Conservation (phyloP, 1,139 yeast genomes). For the Spathaspora sp. region DNA sequence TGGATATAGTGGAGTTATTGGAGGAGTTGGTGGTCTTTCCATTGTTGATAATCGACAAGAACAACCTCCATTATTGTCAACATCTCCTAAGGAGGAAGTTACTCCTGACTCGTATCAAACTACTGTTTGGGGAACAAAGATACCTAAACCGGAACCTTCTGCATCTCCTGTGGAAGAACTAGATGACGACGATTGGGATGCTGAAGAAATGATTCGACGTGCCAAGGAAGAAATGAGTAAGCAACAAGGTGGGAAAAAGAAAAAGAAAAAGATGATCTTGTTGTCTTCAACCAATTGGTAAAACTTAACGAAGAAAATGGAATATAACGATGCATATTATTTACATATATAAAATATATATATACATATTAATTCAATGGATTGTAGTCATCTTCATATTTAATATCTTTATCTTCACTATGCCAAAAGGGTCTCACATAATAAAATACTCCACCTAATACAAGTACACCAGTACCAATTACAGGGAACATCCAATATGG, state of each 20-base stretch:
- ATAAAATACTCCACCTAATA: conserved; percentile 44
- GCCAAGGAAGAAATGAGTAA: conserved; percentile 48
- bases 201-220: conserved; percentile 50
- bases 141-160: conserved; percentile 38
- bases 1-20: conserved; percentile 14
- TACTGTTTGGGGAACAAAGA: conserved; percentile 63
- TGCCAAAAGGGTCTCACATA: conserved; percentile 14
- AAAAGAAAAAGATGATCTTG: conserved; percentile 27
- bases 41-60: conserved; percentile 27
- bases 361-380: background rate
- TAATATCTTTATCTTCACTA: conserved; percentile 8
- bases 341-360: conserved; percentile 1
- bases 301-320: background rate
- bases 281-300: conserved; percentile 17
- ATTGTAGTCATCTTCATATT: conserved; percentile 17
- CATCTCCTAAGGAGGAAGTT: background rate
- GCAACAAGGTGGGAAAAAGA: conserved; percentile 23
- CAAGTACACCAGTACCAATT: conserved; percentile 48
- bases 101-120: conserved; percentile 22
- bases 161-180: conserved; percentile 17
- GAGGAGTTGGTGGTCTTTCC: conserved; percentile 29
- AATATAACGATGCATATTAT: background rate
- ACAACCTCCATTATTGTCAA: conserved; percentile 13
- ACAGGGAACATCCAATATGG: conserved; percentile 62
- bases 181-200: conserved; percentile 40